These are phyloP conservation scores for Carallia pectinifolia DNA, from an alignment of 345 rosid species.

Conservation along the genomic window DNA sequence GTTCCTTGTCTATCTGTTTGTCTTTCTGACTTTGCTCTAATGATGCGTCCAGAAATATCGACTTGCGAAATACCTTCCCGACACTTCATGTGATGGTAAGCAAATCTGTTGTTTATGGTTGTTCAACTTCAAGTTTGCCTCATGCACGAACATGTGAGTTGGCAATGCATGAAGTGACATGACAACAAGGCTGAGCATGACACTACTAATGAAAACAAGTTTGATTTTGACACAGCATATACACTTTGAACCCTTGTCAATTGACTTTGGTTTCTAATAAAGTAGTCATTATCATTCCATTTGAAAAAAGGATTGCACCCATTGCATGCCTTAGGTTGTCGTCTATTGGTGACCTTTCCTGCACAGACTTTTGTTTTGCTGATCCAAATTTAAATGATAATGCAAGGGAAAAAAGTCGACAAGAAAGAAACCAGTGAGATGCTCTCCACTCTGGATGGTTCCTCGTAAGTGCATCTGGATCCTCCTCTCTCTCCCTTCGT, in stretches of 20 bases:
- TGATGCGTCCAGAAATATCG: slow-evolving; percentile 79
- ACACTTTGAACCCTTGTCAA: too few relatives aligned
- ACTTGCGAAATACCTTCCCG: slow-evolving; percentile 90
- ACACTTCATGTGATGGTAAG: slow-evolving; percentile 91
- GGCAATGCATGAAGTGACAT: background rate
- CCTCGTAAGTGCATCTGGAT: slow-evolving; percentile 64
- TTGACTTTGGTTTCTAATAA: too few relatives aligned
- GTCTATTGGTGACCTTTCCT: background rate
- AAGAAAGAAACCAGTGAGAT: slow-evolving; percentile 86
- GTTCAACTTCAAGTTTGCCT: background rate
- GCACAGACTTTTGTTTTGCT: slow-evolving; percentile 17
- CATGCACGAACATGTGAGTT: background rate
- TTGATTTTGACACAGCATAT: too few relatives aligned
- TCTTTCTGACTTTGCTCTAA: slow-evolving; percentile 11
- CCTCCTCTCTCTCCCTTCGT: slow-evolving; percentile 8
- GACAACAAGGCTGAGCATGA: too few relatives aligned
- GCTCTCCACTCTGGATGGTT: slow-evolving; percentile 82
- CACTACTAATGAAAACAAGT: too few relatives aligned
- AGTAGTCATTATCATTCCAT: too few relatives aligned
- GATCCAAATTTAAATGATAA: slow-evolving; percentile 21
- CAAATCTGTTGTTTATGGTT: slow-evolving; percentile 10
- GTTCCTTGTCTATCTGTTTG: slow-evolving; percentile 6
- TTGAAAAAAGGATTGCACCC: too few relatives aligned
- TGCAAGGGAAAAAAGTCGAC: slow-evolving; percentile 80
- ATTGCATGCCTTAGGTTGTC: background rate